A percentile compares a stretch with the other conserved stretches of the same genome.
Evolutionary conservation across 2,329 filamentous ascomycete species (phyloP).

Genomic region (Orbilia oligospora): DNA sequence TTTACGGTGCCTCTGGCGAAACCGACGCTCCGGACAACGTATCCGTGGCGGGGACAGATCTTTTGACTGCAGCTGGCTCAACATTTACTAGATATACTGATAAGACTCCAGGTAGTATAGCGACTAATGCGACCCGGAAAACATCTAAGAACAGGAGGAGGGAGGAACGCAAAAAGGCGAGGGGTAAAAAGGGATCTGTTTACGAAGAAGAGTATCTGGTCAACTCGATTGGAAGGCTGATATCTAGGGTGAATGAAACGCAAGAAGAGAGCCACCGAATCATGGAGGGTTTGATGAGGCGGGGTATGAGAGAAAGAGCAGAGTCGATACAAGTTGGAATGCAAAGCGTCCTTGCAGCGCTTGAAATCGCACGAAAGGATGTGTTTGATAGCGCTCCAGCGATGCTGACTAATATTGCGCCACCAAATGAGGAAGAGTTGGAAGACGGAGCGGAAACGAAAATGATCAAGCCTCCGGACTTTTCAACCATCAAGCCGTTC

Average conservation of each 20-base stretch:
- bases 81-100: conserved; percentile 94
- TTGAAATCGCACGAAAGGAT: conserved; percentile 73
- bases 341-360: conserved; percentile 76
- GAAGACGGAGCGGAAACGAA: conserved; percentile 21
- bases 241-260: conserved; percentile 83
- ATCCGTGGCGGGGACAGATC: conserved; percentile 86
- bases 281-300: conserved; percentile 81
- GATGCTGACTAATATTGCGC: conserved; percentile 57
- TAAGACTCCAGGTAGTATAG: conserved; percentile 77
- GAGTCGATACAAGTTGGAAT: conserved; percentile 81
- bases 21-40: conserved; percentile 90
- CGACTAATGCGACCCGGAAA: conserved; percentile 80
- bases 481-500: conserved; percentile 38
- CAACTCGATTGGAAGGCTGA: conserved; percentile 84
- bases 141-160: conserved; percentile 89
- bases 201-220: conserved; percentile 99
- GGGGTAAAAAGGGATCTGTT: conserved; percentile 95
- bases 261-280: conserved; percentile 81
- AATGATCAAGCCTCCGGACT: conserved; percentile 43
- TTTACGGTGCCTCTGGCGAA: conserved; percentile 68
- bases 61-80: conserved; percentile 82
- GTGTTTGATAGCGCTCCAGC: conserved; percentile 73
- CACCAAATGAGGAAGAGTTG: conserved; percentile 64
- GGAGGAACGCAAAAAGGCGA: conserved; percentile 94
- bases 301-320: conserved; percentile 90